Percentiles rank a stretch among this genome's conserved stretches.
Evolutionary conservation across 2,329 filamentous ascomycete species (phyloP).

Genomic region (Hortaea werneckii): DNA sequence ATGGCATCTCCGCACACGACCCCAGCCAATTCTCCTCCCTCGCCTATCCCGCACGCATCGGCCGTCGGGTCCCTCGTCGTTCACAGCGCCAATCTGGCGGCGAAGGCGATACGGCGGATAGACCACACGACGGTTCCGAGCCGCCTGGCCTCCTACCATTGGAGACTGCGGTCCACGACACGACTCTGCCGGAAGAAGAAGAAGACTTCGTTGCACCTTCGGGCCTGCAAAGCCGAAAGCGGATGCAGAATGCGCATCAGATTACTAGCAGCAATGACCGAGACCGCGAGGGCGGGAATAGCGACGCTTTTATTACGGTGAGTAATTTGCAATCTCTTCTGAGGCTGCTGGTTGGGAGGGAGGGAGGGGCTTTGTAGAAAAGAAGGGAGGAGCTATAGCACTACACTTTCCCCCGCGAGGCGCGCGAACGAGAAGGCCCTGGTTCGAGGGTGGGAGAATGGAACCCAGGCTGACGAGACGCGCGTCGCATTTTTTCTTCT

Average conservation of each 20-base stretch:
- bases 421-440: too few relatives aligned
- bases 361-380: neutral
- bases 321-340: slow-evolving; percentile 7
- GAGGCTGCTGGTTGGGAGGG: neutral
- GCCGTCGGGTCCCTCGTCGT: slow-evolving; percentile 3
- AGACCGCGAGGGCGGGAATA: slow-evolving; percentile 46
- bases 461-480: too few relatives aligned
- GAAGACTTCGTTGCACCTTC: slow-evolving; percentile 30
- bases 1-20: slow-evolving; percentile 46
- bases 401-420: too few relatives aligned
- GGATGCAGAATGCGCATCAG: slow-evolving; percentile 50
- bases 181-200: slow-evolving; percentile 15
- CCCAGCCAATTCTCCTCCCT: slow-evolving; percentile 33
- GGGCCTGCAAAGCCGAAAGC: slow-evolving; percentile 46
- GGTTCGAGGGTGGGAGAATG: too few relatives aligned
- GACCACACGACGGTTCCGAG: slow-evolving; percentile 13
- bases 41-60: slow-evolving; percentile 16
- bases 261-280: slow-evolving; percentile 55
- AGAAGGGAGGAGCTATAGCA: too few relatives aligned
- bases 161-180: slow-evolving; percentile 2
- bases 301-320: slow-evolving; percentile 47
- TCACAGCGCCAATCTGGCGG: neutral
- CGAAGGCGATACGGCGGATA: neutral
- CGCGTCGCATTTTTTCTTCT: too few relatives aligned
- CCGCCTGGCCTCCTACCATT: slow-evolving; percentile 11